phyloP scores from a whole-genome alignment of 1,284 basidiomycete species.

The Pyrrhoderma lamaoense region DNA sequence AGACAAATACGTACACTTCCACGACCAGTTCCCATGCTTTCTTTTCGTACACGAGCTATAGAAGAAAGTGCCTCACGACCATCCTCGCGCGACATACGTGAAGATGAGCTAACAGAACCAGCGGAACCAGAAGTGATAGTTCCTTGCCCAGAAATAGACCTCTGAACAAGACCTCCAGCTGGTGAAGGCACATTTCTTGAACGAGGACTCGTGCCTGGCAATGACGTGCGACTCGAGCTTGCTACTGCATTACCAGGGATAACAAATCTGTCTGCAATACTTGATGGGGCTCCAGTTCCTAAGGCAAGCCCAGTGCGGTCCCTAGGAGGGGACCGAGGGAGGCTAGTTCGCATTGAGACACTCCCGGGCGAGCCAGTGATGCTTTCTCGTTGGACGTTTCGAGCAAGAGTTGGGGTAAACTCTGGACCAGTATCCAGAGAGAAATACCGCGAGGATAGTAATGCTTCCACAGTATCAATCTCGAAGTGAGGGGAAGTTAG shows the following conservation, averaged over 20 bases:
- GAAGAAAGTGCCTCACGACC: constrained; percentile 28
- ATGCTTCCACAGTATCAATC: constrained; percentile 64
- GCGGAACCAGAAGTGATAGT: constrained; percentile 27
- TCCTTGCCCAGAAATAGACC: constrained; percentile 12
- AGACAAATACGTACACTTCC: constrained; percentile 16
- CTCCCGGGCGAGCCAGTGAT: constrained; percentile 39
- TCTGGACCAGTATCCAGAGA: constrained; percentile 50
- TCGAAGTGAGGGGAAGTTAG: constrained; percentile 60
- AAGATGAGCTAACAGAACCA: constrained; percentile 30
- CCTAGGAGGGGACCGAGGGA: constrained; percentile 37
- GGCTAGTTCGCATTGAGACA: constrained; percentile 35
- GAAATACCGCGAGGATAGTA: constrained; percentile 65
- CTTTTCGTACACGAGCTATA: constrained; percentile 35
- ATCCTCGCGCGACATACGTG: constrained; percentile 32
- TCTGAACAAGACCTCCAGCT: constrained; percentile 20
- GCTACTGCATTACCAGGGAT: constrained; percentile 24
- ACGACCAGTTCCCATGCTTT: constrained; percentile 32
- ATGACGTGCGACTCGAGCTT: constrained; percentile 10
- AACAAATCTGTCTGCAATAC: constrained; percentile 51
- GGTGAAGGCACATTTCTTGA: constrained; percentile 33
- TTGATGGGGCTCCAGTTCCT: constrained; percentile 16
- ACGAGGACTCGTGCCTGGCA: constrained; percentile 26
- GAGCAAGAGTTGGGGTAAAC: constrained; percentile 53
- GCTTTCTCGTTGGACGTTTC: constrained; percentile 39
- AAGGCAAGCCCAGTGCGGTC: constrained; percentile 7